phyloP scores from a whole-genome alignment of 768 basidiomycete species.

The Chalciporus chontae region DNA sequence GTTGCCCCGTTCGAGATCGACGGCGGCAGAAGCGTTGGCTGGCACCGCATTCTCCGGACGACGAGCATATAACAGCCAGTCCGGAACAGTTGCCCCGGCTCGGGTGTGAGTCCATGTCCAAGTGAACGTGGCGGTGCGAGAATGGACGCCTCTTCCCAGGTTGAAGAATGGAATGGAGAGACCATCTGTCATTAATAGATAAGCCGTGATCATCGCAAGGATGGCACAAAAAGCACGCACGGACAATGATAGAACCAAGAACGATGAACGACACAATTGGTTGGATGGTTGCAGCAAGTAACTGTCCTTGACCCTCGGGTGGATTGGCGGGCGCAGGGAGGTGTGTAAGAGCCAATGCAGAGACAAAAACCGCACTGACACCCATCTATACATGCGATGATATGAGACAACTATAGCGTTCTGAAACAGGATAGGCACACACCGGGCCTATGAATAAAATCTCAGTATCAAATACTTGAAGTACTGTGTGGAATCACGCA shows the following conservation, averaged over 20 bases:
- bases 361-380: conserved; percentile 87
- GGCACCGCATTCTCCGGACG: conserved; percentile 13
- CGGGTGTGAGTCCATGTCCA: conserved; percentile 39
- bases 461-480: conserved; percentile 3
- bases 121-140: conserved; percentile 45
- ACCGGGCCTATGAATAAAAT: conserved; percentile 45
- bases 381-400: conserved; percentile 61
- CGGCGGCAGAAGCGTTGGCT: not conserved
- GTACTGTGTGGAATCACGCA: conserved; percentile 22
- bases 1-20: conserved; percentile 23
- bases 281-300: conserved; percentile 68
- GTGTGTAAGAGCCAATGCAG: conserved; percentile 62
- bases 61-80: conserved; percentile 43
- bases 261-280: conserved; percentile 89
- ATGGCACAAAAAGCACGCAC: conserved; percentile 40
- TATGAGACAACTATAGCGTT: not conserved
- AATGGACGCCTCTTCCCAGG: conserved; percentile 43
- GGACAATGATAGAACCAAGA: conserved; percentile 78
- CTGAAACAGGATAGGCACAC: conserved; percentile 20
- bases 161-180: conserved; percentile 69
- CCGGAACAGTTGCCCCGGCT: conserved; percentile 32
- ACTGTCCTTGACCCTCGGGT: conserved; percentile 64
- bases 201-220: not conserved
- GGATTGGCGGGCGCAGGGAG: conserved; percentile 57
- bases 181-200: conserved; percentile 44